Evolutionary conservation across 78 protist genomes (phyloP).

Genomic region (Pigoraptor vietnamica): DNA sequence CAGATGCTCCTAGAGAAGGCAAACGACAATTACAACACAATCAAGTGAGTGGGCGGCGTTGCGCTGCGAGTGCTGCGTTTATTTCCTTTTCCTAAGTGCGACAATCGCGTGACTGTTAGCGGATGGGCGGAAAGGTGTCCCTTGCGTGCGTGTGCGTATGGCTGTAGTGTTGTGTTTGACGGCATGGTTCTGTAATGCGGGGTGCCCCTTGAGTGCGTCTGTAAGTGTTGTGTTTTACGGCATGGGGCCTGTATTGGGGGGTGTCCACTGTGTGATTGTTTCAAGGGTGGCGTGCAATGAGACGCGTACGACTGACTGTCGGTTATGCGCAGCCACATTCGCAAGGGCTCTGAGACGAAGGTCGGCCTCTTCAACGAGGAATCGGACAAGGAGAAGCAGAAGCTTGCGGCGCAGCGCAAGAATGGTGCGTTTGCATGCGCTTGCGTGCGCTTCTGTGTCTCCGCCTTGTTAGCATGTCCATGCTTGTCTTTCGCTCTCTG

Average conservation of each 20-base stretch:
- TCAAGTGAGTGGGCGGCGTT: background rate
- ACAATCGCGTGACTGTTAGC: background rate
- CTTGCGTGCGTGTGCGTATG: too few relatives aligned
- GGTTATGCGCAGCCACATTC: background rate
- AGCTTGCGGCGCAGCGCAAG: background rate
- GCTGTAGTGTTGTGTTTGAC: too few relatives aligned
- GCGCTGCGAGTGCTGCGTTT: too few relatives aligned
- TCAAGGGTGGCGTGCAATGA: background rate
- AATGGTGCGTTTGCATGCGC: background rate
- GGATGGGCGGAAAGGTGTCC: too few relatives aligned
- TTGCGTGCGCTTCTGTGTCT: background rate
- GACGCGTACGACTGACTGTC: background rate
- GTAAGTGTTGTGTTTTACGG: too few relatives aligned
- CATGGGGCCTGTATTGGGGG: too few relatives aligned
- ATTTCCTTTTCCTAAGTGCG: too few relatives aligned
- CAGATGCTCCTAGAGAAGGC: constrained; percentile 34
- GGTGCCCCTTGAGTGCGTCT: too few relatives aligned
- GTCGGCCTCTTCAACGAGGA: background rate
- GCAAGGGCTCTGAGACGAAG: background rate
- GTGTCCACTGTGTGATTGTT: too few relatives aligned
- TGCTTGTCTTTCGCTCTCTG: too few relatives aligned
- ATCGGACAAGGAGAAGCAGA: background rate
- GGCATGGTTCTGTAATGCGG: too few relatives aligned
- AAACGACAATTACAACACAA: constrained; percentile 20
- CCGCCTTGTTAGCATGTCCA: too few relatives aligned